Conservation (phyloP, 352 stramenopile genomes). For the Saprolegnia diclina region DNA sequence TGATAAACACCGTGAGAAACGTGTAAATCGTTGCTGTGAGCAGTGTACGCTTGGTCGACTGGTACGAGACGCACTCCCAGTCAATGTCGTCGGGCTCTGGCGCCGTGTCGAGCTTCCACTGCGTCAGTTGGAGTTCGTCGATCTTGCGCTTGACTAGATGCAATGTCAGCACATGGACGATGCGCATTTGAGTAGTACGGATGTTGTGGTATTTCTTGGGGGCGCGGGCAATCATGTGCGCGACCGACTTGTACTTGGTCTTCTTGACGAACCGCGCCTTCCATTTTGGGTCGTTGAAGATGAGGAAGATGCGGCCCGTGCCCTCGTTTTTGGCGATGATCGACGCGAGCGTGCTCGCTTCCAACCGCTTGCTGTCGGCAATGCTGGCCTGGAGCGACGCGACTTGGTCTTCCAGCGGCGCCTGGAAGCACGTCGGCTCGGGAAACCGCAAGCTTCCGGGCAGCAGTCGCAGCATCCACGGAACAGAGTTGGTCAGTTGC, state of each 20-base stretch:
- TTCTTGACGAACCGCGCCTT: constrained; percentile 72
- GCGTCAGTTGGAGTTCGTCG: constrained; percentile 67
- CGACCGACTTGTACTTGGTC: constrained; percentile 67
- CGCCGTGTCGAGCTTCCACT: constrained; percentile 66
- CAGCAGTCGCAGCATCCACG: constrained; percentile 60
- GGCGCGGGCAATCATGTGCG: constrained; percentile 65
- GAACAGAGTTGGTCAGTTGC: constrained; percentile 37
- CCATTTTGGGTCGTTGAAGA: constrained; percentile 68
- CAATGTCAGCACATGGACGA: too few relatives aligned
- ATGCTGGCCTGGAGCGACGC: constrained; percentile 40
- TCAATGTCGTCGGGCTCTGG: constrained; percentile 80
- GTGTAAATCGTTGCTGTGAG: constrained; percentile 69
- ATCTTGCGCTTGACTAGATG: constrained; percentile 53
- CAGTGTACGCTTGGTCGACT: constrained; percentile 69
- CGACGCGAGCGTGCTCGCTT: constrained; percentile 45
- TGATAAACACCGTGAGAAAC: constrained; percentile 61
- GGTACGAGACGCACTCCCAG: constrained; percentile 80
- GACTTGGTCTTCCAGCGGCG: constrained; percentile 44
- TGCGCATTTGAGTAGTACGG: too few relatives aligned
- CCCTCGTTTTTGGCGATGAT: constrained; percentile 66
- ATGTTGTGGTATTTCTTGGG: constrained; percentile 34
- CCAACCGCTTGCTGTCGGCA: constrained; percentile 46
- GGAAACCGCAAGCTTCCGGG: constrained; percentile 58
- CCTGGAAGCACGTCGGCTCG: constrained; percentile 39
- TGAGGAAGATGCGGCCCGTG: constrained; percentile 69